phyloP scores from a whole-genome alignment of 2,329 filamentous ascomycete species.

The Sporothrix protearum region DNA sequence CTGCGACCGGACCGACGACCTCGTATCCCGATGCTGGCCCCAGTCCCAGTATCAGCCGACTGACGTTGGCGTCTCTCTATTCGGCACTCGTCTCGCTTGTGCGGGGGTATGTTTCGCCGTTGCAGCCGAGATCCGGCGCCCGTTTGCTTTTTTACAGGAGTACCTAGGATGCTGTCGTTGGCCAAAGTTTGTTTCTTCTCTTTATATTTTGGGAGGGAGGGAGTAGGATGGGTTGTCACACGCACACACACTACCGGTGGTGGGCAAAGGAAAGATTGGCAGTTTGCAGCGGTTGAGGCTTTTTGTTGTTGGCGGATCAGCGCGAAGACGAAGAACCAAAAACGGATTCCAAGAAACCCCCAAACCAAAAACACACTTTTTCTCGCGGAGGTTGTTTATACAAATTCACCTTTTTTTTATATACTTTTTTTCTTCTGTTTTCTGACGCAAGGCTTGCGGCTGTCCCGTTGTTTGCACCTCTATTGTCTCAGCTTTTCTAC shows the following conservation, averaged over 20 bases:
- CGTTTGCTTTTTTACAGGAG: conserved; percentile 43
- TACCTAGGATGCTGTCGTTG: conserved; percentile 38
- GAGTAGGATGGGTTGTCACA: conserved; percentile 43
- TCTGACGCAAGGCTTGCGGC: not conserved
- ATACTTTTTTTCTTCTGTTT: conserved; percentile 48
- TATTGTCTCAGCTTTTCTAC: conserved; percentile 35
- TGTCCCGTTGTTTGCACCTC: not conserved
- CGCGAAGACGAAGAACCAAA: not conserved
- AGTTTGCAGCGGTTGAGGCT: not conserved
- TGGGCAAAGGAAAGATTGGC: conserved; percentile 1
- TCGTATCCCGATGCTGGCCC: not conserved
- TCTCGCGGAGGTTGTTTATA: conserved; percentile 51
- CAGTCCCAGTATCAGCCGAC: not conserved
- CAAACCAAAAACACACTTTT: conserved; percentile 23
- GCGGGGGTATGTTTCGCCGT: conserved; percentile 49
- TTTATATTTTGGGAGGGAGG: conserved; percentile 48
- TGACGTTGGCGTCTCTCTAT: conserved; percentile 37
- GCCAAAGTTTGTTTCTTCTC: conserved; percentile 43
- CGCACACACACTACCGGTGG: not conserved
- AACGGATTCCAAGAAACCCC: not conserved
- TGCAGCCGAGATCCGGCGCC: conserved; percentile 52
- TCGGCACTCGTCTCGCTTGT: conserved; percentile 53
- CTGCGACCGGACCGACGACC: not conserved
- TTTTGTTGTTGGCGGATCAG: not conserved
- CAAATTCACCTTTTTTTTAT: conserved; percentile 50